Evolutionary conservation across 768 basidiomycete genomes (phyloP), one percentile per base, ranked within the genome.

Genomic region (Podaxis rugospora): DNA sequence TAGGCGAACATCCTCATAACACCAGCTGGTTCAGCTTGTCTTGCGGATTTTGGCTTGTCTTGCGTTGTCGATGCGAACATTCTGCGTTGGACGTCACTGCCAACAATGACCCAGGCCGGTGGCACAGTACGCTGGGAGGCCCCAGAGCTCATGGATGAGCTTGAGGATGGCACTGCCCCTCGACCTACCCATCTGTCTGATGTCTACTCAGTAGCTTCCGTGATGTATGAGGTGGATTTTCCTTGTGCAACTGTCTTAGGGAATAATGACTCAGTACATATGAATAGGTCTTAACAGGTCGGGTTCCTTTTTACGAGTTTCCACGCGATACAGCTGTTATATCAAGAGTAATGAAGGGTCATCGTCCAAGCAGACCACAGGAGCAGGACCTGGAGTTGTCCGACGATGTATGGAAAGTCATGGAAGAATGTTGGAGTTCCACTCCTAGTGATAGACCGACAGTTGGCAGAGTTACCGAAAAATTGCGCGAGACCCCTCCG

Each of bases 1-100:
- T 50, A 70, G 69, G 69, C 66, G 35, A 82, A 81, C 62, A 72
- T 79, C 39, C 72, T 80, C 21, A 68, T 82, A 40, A 72, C 72
- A 7, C 70, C 67, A 6, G 63, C 72, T 13, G 71, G 71, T 4
- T 53, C 61, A 25, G 67, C 70, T 2, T 66, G 72, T 9, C 61
- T 76, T 27, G 66, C 65, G 28, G 75, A 76, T 58, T 74, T 76
- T 61, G 74, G 75, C 1, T 65, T 76, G 7, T 71, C 75, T 10
- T 63, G 66, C 16, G 61, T 70, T 47, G 67, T 74, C 28, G 71
- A 72, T 10, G 46, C 23, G 0, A 70, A 72, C 21, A 64, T 71
- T 14, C 42, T 63, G 16, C 68, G 47, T 32, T 69, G 55, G 44
- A 66, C 66, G 40, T 69, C 72, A 9, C 62, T 63, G 55, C 70